phyloP scores from a whole-genome alignment of 2,329 filamentous ascomycete species.

The Hypomyces rosellus region DNA sequence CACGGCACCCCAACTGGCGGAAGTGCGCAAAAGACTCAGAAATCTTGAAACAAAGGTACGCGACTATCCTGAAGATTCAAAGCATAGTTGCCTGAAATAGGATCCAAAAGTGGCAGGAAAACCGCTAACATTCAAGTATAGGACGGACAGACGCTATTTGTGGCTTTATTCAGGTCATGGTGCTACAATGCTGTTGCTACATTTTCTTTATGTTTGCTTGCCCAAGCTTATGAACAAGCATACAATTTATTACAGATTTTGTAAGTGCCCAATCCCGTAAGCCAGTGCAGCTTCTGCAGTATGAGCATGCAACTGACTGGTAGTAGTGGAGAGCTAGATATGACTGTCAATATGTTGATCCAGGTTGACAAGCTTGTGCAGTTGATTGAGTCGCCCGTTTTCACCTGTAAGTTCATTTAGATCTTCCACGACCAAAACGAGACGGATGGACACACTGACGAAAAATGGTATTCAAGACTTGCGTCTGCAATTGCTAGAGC shows the following conservation, averaged over 20 bases:
- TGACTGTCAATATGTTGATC: constrained; percentile 98
- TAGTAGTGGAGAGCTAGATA: constrained; percentile 82
- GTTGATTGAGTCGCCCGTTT: constrained; percentile 91
- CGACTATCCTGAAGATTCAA: neutral
- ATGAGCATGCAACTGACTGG: constrained; percentile 5
- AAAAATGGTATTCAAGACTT: constrained; percentile 55
- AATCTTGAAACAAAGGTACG: constrained; percentile 79
- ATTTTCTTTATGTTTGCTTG: constrained; percentile 89
- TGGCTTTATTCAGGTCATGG: constrained; percentile 91
- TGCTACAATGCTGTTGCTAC: constrained; percentile 98
- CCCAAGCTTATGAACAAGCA: constrained; percentile 96
- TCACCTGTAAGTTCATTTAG: constrained; percentile 65
- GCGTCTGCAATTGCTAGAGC: constrained; percentile 87
- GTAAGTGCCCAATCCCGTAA: constrained; percentile 40
- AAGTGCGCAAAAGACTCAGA: constrained; percentile 80
- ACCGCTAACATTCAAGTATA: constrained; percentile 24
- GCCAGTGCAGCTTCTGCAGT: neutral
- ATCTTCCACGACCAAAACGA: neutral
- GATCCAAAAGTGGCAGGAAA: constrained; percentile 12
- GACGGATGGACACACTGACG: neutral
- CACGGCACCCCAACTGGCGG: constrained; percentile 87
- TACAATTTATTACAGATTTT: constrained; percentile 96
- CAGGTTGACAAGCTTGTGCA: constrained; percentile 99
- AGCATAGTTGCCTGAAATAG: too few relatives aligned
- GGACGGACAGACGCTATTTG: constrained; percentile 95